phyloP scores from a whole-genome alignment of 192 early-diverging fungal genomes.

The Endogone sp. region DNA sequence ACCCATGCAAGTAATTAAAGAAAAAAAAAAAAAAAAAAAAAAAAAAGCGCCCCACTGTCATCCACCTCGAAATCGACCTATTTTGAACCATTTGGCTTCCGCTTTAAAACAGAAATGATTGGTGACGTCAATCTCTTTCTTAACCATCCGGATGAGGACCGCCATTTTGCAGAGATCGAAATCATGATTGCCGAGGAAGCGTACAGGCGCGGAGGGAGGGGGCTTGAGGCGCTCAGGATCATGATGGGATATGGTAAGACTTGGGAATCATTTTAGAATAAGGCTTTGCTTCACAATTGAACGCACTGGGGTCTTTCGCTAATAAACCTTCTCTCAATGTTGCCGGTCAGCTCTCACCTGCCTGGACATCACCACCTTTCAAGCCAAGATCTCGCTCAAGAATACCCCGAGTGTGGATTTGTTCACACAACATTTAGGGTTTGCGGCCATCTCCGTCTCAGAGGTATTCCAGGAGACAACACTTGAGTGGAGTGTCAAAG shows the following conservation, averaged over 20 bases:
- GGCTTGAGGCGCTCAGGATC: constrained; percentile 48
- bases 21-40: too few relatives aligned
- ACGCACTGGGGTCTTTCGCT: constrained; percentile 9
- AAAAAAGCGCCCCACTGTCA: too few relatives aligned
- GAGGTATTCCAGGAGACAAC: constrained; percentile 69
- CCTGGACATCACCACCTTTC: constrained; percentile 49
- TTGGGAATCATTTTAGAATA: neutral
- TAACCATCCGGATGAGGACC: constrained; percentile 70
- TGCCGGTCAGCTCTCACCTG: constrained; percentile 25
- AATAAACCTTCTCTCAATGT: constrained; percentile 2
- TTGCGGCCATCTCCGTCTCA: constrained; percentile 42
- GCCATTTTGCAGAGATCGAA: constrained; percentile 78
- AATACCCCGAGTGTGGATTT: constrained; percentile 58
- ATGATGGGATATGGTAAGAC: constrained; percentile 66
- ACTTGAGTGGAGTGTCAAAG: constrained; percentile 30
- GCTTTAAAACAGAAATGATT: constrained; percentile 69
- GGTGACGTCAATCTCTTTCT: constrained; percentile 96
- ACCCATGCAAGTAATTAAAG: constrained; percentile 5
- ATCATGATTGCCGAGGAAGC: constrained; percentile 87
- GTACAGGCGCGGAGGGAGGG: constrained; percentile 47
- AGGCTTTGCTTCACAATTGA: neutral
- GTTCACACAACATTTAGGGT: constrained; percentile 57
- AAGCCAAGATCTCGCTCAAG: constrained; percentile 60
- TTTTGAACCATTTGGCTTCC: neutral
- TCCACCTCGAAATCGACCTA: neutral